These are phyloP conservation scores for Leucaena leucocephala DNA, from an alignment of 306 rosid species.

Conservation along the genomic window DNA sequence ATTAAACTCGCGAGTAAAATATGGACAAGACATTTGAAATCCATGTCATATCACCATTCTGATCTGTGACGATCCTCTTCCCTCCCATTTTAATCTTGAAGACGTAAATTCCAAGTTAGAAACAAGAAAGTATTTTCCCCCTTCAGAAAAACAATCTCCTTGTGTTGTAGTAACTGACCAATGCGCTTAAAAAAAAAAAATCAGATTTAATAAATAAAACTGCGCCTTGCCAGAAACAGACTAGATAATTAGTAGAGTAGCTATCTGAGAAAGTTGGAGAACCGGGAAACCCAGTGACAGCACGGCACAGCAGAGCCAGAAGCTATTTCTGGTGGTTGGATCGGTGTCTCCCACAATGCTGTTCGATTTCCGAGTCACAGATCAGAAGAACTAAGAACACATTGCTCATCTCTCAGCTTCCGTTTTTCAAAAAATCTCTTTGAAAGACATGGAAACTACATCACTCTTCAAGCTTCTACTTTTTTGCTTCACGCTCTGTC, in stretches of 20 bases:
- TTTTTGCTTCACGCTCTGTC: conserved; percentile 40
- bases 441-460: conserved; percentile 59
- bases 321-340: not conserved
- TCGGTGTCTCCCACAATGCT: conserved; percentile 30
- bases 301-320: not conserved
- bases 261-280: not conserved
- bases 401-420: conserved; percentile 13
- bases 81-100: not conserved
- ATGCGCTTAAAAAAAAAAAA: not conserved
- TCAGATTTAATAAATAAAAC: not conserved
- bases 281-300: not conserved
- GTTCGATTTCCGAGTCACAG: conserved; percentile 31
- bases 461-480: conserved; percentile 57
- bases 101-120: not conserved
- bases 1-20: no score
- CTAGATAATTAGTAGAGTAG: not conserved
- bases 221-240: conserved; percentile 2
- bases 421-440: conserved; percentile 45
- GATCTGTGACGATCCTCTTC: not conserved
- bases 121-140: no score
- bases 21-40: not conserved
- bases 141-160: not conserved
- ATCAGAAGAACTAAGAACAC: conserved; percentile 30
- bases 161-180: conserved; percentile 25
- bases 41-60: not conserved